Base-by-base conservation (phyloP, 2,329 filamentous ascomycete species). In the Aspergillus sp. region DNA sequence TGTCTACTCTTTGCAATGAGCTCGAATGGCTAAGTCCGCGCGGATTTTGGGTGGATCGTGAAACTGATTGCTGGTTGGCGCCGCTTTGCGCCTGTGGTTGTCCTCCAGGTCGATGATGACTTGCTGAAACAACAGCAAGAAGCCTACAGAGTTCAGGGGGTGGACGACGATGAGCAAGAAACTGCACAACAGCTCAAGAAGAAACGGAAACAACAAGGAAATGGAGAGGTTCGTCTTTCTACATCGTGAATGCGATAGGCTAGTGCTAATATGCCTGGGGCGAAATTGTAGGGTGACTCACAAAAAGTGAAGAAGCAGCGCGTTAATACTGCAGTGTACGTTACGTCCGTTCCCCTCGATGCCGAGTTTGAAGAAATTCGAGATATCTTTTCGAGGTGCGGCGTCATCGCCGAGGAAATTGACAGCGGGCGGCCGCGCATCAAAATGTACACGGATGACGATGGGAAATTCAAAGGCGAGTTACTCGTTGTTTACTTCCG, bases 401-500 rank as follows among this genome's bases (percentile, higher is more conserved):
- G 93, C 59, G 89, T 98, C 64, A 93, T 99, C 63, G 91, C 93
- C 49, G 93, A 98, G 75, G 90, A 96, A 75, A 93, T 96, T 63
- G 93, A 97, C 69, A 92, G 87, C 68, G 90, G 91, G 56, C 85
- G 87, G 46, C 91, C 91, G 45, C 88, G 95, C 39, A 93, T 99
- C 76, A 98, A 96, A 78, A 86, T 99, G 74, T 99, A 99, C 77
- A 86, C 82, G 19, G 88, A 97, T 71, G 86, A 89, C 1, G 77
- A 87, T 1, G 95, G 92, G 19, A 84, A 86, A 15, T 96, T 96
- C 82, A 98, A 97, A 72, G 95, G 95, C 60, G 93, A 98, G 71
- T 93, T 91, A 2, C 82, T 99, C 33, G 81, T 99, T 55, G 90
- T 98, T 37, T 99, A 96, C 77, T 97, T 96, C 83, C 91, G 95